Percentiles rank a stretch among this genome's conserved stretches.
phyloP scores from a whole-genome alignment of 2,329 filamentous ascomycete genomes.

The Ustulina deusta region DNA sequence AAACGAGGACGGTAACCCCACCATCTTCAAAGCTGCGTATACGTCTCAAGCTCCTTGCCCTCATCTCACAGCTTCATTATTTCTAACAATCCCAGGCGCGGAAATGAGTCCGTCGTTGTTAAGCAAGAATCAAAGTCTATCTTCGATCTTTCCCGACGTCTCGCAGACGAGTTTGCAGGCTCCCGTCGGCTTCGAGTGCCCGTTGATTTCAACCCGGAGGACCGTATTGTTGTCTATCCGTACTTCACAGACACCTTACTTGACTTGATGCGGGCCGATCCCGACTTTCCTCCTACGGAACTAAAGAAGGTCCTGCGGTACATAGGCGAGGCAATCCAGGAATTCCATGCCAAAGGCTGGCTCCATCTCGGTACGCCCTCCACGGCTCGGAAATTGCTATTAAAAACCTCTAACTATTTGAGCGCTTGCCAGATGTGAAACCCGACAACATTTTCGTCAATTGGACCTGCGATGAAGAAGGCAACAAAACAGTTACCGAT shows the following conservation, averaged over 20 bases:
- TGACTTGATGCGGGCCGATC: conserved; percentile 50
- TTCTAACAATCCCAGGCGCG: conserved; percentile 46
- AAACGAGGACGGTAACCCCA: conserved; percentile 41
- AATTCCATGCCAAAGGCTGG: conserved; percentile 54
- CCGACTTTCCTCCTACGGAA: conserved; percentile 47
- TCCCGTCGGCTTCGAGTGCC: background rate
- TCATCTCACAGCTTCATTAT: conserved; percentile 30
- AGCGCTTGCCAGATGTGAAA: background rate
- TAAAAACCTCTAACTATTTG: background rate
- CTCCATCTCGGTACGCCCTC: conserved; percentile 51
- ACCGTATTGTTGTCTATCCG: conserved; percentile 47
- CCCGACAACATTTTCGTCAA: background rate
- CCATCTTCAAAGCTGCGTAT: conserved; percentile 53
- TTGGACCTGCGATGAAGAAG: background rate
- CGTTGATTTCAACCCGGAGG: background rate
- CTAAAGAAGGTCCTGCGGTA: conserved; percentile 51
- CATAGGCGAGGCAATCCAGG: conserved; percentile 51
- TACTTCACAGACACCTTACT: conserved; percentile 52
- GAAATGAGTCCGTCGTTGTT: conserved; percentile 49
- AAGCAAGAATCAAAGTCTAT: conserved; percentile 50
- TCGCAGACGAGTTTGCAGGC: conserved; percentile 50
- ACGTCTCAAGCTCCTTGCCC: conserved; percentile 43
- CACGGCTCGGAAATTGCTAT: conserved; percentile 45
- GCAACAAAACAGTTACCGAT: conserved; percentile 2
- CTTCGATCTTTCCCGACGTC: conserved; percentile 50